Evolutionary conservation across 2,329 filamentous ascomycete species (phyloP).

Genomic region (Myriangium duriaei): DNA sequence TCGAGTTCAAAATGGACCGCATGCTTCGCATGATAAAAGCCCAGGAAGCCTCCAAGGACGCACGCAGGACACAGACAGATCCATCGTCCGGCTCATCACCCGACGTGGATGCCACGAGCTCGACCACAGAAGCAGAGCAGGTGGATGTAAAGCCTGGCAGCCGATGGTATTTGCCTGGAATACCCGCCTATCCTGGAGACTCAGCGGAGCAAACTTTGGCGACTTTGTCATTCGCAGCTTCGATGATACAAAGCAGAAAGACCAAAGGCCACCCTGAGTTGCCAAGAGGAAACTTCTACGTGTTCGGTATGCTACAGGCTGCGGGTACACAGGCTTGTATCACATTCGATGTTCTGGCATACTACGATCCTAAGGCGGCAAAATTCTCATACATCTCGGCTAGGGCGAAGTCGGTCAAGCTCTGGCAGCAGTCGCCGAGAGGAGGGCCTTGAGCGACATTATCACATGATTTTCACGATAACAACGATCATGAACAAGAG

Average conservation of each 20-base stretch:
- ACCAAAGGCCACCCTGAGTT: constrained; percentile 18
- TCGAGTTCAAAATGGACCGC: constrained; percentile 20
- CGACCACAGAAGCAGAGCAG: not conserved
- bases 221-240: constrained; percentile 12
- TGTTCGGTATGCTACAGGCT: constrained; percentile 35
- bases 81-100: constrained; percentile 1
- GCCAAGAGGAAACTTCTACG: constrained; percentile 33
- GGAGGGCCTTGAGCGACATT: constrained; percentile 25
- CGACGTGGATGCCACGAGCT: not conserved
- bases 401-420: constrained; percentile 19
- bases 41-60: constrained; percentile 14
- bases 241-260: constrained; percentile 19
- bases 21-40: constrained; percentile 20
- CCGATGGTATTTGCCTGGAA: constrained; percentile 5
- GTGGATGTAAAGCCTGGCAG: not conserved
- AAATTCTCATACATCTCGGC: constrained; percentile 25
- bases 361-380: constrained; percentile 32
- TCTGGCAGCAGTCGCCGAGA: constrained; percentile 26
- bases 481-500: too few species aligned
- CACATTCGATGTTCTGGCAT: constrained; percentile 32
- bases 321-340: constrained; percentile 29
- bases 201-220: constrained; percentile 5
- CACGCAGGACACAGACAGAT: constrained; percentile 8
- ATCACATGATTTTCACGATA: too few species aligned
- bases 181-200: constrained; percentile 4